Percentiles rank a stretch among this genome's conserved stretches.
phyloP scores from a whole-genome alignment of 2,329 filamentous ascomycete species.

The Alternaria triticina region DNA sequence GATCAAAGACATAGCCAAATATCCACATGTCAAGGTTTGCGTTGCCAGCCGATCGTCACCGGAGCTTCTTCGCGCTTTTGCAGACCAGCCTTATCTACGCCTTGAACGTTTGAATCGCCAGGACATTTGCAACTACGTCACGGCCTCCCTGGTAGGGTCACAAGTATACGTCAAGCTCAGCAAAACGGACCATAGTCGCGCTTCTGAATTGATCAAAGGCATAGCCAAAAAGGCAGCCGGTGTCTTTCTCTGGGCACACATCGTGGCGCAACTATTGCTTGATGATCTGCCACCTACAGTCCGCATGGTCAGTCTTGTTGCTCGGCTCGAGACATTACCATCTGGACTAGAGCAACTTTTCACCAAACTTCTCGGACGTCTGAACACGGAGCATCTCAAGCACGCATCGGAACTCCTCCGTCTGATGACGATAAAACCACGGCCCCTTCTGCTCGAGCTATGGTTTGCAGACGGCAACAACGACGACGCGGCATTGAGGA shows the following conservation, averaged over 20 bases:
- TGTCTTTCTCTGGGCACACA: background rate
- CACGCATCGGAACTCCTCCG: conserved; percentile 18
- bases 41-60: background rate
- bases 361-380: background rate
- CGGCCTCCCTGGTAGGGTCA: background rate
- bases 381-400: conserved; percentile 7
- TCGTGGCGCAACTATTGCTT: background rate
- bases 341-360: background rate
- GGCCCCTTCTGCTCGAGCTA: background rate
- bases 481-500: background rate
- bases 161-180: background rate
- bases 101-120: background rate
- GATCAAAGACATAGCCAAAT: background rate
- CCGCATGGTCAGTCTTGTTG: background rate
- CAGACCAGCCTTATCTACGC: background rate
- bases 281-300: background rate
- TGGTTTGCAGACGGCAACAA: conserved; percentile 1
- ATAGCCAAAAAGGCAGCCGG: background rate
- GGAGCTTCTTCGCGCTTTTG: background rate
- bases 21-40: background rate
- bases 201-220: background rate
- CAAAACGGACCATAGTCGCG: background rate
- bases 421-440: background rate
- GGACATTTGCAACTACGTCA: background rate
- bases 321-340: background rate